Conservation (phyloP, 306 rosid genomes). For the Myrica gale region DNA sequence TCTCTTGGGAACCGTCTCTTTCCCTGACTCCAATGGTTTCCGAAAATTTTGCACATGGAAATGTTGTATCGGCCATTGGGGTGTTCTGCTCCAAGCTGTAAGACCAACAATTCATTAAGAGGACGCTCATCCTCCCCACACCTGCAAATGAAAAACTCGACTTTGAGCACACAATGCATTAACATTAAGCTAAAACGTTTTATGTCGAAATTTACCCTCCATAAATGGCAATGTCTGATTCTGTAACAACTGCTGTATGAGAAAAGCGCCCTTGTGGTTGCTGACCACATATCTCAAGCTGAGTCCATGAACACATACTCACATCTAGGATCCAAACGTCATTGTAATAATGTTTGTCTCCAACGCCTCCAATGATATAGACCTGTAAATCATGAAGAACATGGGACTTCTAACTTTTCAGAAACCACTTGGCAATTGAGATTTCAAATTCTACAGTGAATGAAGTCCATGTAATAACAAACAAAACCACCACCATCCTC, state of each 20-base stretch:
- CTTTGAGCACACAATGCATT: not conserved
- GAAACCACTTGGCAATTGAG: not conserved
- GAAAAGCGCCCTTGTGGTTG: slow-evolving; percentile 91
- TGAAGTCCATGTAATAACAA: too few relatives aligned
- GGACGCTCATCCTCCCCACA: slow-evolving; percentile 98
- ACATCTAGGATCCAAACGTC: slow-evolving; percentile 89
- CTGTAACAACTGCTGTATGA: slow-evolving; percentile 80
- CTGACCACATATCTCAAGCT: slow-evolving; percentile 66
- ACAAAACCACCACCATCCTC: too few relatives aligned
- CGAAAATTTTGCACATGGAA: slow-evolving; percentile 73
- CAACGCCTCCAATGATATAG: slow-evolving; percentile 88
- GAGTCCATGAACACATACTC: slow-evolving; percentile 71
- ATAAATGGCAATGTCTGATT: slow-evolving; percentile 64
- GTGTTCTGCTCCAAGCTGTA: slow-evolving; percentile 81
- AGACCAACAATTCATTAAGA: slow-evolving; percentile 68
- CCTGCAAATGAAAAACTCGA: slow-evolving; percentile 39
- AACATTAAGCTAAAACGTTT: not conserved
- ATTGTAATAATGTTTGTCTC: slow-evolving; percentile 76
- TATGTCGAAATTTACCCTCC: slow-evolving; percentile 68
- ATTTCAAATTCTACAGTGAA: not conserved
- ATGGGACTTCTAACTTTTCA: not conserved
- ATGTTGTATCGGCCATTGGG: slow-evolving; percentile 57
- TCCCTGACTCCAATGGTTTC: slow-evolving; percentile 66
- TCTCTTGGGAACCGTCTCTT: slow-evolving; percentile 38
- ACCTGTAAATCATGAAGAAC: slow-evolving; percentile 47